These are phyloP conservation scores for Ceratocystis papillata DNA, from an alignment of 2,329 filamentous ascomycete species.

Conservation along the genomic window DNA sequence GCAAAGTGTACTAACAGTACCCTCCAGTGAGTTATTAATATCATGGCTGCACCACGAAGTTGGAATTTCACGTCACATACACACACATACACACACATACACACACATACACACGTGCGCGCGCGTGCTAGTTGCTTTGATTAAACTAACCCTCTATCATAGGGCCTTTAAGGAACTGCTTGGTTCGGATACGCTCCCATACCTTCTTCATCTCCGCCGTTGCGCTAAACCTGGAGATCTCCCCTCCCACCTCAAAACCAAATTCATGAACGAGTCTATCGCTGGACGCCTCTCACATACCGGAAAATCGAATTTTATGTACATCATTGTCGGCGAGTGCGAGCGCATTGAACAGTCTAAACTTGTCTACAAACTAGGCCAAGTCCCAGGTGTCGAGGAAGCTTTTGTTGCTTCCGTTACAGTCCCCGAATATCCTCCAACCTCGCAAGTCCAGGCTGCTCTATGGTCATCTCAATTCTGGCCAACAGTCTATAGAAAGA, in stretches of 20 bases:
- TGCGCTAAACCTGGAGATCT: constrained; percentile 63
- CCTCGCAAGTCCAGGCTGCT: constrained; percentile 61
- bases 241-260: constrained; percentile 52
- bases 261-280: constrained; percentile 49
- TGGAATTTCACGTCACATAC: too few relatives aligned
- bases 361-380: constrained; percentile 29
- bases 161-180: constrained; percentile 24
- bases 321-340: constrained; percentile 43
- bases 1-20: constrained; percentile 53
- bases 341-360: constrained; percentile 35
- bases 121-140: too few relatives aligned
- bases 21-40: constrained; percentile 21
- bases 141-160: not conserved
- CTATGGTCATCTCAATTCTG: constrained; percentile 68
- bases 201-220: constrained; percentile 60
- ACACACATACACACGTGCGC: too few relatives aligned
- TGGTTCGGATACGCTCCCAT: constrained; percentile 48
- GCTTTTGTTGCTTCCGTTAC: constrained; percentile 52
- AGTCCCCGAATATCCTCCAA: constrained; percentile 63
- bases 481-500: constrained; percentile 78
- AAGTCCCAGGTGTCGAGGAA: constrained; percentile 36
- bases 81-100: too few relatives aligned
- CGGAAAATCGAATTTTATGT: constrained; percentile 50
- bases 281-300: constrained; percentile 47
- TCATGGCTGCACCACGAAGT: too few relatives aligned